These are phyloP conservation scores for Prunus mira DNA, from an alignment of 306 rosid genomes.

Conservation along the genomic window DNA sequence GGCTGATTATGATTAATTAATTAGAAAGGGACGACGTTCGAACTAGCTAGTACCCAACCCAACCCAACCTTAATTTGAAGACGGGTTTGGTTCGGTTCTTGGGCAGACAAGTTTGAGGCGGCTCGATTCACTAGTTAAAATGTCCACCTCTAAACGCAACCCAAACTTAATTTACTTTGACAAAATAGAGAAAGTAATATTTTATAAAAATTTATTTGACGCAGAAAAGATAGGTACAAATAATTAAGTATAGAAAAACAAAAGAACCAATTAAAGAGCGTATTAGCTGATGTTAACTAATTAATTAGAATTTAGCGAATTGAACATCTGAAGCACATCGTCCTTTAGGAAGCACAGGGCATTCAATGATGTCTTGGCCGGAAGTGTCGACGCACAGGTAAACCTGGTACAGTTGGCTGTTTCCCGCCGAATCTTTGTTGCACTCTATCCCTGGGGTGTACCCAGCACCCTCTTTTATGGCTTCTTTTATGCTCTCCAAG, in stretches of 20 bases:
- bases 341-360: constrained; percentile 47
- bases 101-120: no score
- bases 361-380: constrained; percentile 47
- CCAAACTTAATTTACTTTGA: no score
- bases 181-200: no score
- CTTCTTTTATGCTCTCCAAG: constrained; percentile 33
- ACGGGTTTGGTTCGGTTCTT: no score
- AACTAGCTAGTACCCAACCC: no score
- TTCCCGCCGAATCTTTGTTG: constrained; percentile 41
- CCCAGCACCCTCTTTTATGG: constrained; percentile 51
- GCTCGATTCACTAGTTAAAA: no score
- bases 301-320: constrained; percentile 39
- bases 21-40: no score
- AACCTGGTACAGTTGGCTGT: constrained; percentile 56
- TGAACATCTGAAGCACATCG: constrained; percentile 46
- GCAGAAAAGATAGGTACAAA: not conserved
- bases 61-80: no score
- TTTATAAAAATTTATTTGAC: not conserved
- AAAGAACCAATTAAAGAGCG: not conserved
- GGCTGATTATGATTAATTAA: no score
- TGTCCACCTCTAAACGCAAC: no score
- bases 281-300: not conserved
- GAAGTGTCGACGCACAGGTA: constrained; percentile 67
- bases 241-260: not conserved
- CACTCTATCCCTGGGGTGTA: constrained; percentile 55